Base-by-base conservation (phyloP, 2,329 filamentous ascomycete species). In the Alternaria conjuncta region DNA sequence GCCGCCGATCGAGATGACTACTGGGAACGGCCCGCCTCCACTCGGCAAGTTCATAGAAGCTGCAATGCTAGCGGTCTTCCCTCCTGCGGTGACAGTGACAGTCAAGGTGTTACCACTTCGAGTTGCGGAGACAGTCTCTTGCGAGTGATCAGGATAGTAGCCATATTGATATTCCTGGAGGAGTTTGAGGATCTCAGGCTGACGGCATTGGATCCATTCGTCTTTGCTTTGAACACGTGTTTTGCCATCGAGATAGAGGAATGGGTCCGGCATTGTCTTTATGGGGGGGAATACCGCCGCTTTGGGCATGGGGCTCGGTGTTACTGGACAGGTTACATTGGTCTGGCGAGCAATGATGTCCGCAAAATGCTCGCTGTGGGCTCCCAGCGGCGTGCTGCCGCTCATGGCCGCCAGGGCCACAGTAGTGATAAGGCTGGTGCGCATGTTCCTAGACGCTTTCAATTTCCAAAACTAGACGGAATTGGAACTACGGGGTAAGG, bases 81-180 rank as follows among this genome's bases (percentile, higher is more conserved):
- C 82, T 13, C 78, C 81, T 0, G 79, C 80, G 12, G 81, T 78
- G 13, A 85, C 78, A 12, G 75, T 78, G 47, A 85, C 81, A 60
- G 74, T 81, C 53, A 85, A 68, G 2, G 79, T 82, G 56, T 78
- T 83, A 2, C 84, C 83, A 61, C 78, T 83, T 23, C 83, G 80
- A 13, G 83, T 84, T 5, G 83, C 83, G 12, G 80, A 81, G 8
- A 86, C 83, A 4, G 78, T 84, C 61, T 86, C 84, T 32, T 77
- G 74, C 5, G 77, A 75, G 64, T 84, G 84, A 67, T 86, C 83
- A 0, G 84, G 84, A 69, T 86, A 86, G 72, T 83, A 85, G 9
- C 84, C 84, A 66, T 80, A 85, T 73, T 86, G 84, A 73, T 86
- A 85, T 63, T 85, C 82, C 65, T 86, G 83, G 20, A 86, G 75